phyloP scores from a whole-genome alignment of 129 eudicot genomes.

The Kitagawia praeruptora region DNA sequence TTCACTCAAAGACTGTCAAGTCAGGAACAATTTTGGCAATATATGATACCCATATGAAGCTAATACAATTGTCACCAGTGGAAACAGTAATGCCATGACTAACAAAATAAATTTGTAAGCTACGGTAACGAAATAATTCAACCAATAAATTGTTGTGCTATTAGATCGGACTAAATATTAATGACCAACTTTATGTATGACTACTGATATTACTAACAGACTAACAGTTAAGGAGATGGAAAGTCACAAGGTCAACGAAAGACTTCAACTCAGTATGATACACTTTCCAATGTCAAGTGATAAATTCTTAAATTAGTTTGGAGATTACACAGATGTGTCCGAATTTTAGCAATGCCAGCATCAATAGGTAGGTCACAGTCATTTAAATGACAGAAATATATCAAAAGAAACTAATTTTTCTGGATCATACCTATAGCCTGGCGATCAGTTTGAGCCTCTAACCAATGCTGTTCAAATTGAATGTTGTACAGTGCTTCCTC shows the following conservation, averaged over 20 bases:
- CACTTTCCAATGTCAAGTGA: background rate
- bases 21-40: background rate
- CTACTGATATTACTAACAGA: background rate
- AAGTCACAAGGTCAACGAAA: background rate
- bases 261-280: background rate
- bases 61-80: background rate
- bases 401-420: background rate
- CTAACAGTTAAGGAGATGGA: background rate
- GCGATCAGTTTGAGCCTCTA: slow-evolving; percentile 92
- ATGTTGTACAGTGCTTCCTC: slow-evolving; percentile 93
- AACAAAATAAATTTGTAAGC: background rate
- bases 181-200: background rate
- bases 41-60: background rate
- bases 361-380: background rate
- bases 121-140: background rate
- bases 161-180: background rate
- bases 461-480: slow-evolving; percentile 96
- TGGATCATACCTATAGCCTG: slow-evolving; percentile 61
- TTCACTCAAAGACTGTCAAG: background rate
- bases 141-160: background rate
- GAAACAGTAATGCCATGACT: background rate
- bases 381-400: background rate
- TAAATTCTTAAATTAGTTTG: background rate
- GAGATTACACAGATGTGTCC: background rate
- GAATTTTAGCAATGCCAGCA: background rate